Evolutionary conservation across 345 rosid genomes (phyloP).

Genomic region (Lenwebbia sp.): DNA sequence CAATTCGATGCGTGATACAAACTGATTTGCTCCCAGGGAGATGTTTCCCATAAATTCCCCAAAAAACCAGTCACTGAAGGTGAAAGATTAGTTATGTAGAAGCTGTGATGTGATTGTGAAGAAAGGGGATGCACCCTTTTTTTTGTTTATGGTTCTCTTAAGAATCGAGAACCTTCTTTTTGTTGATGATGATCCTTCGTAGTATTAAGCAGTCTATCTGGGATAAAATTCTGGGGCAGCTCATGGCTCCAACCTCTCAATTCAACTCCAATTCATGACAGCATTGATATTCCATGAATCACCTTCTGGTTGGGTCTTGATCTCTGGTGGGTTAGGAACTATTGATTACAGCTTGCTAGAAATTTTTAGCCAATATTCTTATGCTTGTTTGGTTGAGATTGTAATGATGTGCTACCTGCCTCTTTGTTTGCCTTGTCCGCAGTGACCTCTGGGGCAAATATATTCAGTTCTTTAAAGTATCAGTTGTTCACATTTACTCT

Average conservation of each 20-base stretch:
- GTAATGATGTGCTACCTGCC: not conserved
- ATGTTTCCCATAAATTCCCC: not conserved
- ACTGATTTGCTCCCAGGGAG: not conserved
- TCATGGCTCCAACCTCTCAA: not conserved
- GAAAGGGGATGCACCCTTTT: not conserved
- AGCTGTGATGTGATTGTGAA: not conserved
- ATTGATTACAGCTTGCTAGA: not conserved
- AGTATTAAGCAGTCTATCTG: not conserved
- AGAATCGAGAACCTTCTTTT: not conserved
- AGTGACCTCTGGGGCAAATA: fast-evolving
- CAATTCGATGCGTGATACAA: fast-evolving
- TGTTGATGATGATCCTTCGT: not conserved
- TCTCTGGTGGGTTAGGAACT: not conserved
- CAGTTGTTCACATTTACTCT: not conserved
- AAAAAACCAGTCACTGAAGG: no score
- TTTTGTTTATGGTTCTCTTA: not conserved
- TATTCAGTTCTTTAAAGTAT: not conserved
- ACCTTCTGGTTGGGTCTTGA: not conserved
- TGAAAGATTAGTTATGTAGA: not conserved
- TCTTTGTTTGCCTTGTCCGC: not conserved
- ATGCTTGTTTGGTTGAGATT: not conserved
- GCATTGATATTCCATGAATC: not conserved
- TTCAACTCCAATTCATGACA: not conserved
- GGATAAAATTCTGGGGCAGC: no score
- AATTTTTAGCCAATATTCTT: not conserved